Conservation (phyloP, 2,329 filamentous ascomycete species). For the Cordyceps militaris region DNA sequence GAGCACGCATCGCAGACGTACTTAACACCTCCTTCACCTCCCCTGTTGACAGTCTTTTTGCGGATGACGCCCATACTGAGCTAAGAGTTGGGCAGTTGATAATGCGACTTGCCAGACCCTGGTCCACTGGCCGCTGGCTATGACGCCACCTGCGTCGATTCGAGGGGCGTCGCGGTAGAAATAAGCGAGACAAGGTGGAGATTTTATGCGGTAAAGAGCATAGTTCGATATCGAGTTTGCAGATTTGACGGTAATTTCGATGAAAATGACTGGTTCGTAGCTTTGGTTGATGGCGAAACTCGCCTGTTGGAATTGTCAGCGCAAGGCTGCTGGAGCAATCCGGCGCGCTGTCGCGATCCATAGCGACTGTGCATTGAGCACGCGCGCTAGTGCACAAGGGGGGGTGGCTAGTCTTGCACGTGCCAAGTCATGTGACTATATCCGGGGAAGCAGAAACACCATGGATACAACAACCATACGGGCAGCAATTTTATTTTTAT, state of each 20-base stretch:
- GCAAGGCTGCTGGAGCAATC: not conserved
- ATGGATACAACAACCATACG: too few species aligned
- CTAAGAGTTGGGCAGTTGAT: not conserved
- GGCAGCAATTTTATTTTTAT: too few species aligned
- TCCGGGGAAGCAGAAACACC: too few species aligned
- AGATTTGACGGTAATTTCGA: not conserved
- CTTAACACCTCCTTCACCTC: conserved; percentile 83
- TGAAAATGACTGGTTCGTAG: not conserved
- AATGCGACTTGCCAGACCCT: not conserved
- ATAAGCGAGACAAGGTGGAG: not conserved
- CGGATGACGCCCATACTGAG: conserved; percentile 80
- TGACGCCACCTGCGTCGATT: conserved; percentile 10
- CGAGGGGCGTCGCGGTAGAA: not conserved
- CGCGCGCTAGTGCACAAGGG: not conserved
- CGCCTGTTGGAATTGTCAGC: conserved; percentile 4
- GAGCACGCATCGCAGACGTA: conserved; percentile 98
- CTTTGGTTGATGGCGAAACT: conserved; percentile 4
- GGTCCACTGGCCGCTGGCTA: conserved; percentile 1
- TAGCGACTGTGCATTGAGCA: not conserved
- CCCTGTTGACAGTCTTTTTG: conserved; percentile 84
- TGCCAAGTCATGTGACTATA: conserved; percentile 8
- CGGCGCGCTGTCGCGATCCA: conserved; percentile 2
- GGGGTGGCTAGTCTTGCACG: not conserved
- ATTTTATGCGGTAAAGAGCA: conserved; percentile 1
- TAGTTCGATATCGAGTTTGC: not conserved